A percentile compares a stretch with the other conserved stretches of the same genome.
Conservation (phyloP, 139 green algal genomes). For the Chlamydomonas incerta region DNA sequence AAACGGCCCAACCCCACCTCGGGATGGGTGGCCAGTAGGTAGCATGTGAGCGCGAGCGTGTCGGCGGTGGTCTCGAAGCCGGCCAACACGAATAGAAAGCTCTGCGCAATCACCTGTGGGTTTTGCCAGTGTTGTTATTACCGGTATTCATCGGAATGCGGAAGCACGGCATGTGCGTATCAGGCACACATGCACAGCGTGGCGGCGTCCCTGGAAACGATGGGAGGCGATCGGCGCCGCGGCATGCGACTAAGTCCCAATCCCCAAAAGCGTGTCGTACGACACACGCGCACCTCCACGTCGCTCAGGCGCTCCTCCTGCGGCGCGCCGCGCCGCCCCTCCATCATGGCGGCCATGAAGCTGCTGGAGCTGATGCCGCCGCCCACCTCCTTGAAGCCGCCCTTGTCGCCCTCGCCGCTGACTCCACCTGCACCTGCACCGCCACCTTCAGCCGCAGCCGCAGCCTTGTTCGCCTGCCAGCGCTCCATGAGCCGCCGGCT, state of each 20-base stretch:
- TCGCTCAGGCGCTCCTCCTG: background rate
- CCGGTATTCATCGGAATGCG: too few relatives aligned
- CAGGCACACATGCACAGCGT: too few relatives aligned
- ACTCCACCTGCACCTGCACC: too few relatives aligned
- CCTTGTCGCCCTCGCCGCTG: background rate
- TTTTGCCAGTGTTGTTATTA: too few relatives aligned
- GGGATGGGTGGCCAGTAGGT: background rate
- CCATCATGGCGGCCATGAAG: constrained; percentile 1
- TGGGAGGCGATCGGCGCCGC: too few relatives aligned
- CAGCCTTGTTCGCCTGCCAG: background rate
- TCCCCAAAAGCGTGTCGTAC: too few relatives aligned
- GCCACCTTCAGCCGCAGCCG: background rate
- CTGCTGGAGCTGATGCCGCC: background rate
- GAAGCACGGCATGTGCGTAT: too few relatives aligned
- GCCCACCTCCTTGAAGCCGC: background rate
- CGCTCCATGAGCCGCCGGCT: background rate
- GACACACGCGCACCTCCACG: background rate
- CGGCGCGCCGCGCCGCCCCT: background rate
- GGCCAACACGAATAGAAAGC: background rate
- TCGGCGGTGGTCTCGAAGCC: constrained; percentile 8
- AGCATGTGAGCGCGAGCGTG: background rate
- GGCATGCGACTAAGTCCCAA: background rate
- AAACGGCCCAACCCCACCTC: background rate
- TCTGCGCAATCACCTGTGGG: background rate
- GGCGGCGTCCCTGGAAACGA: too few relatives aligned